Conservation (phyloP, 768 basidiomycete species). For the Pulveroboletus sp. region DNA sequence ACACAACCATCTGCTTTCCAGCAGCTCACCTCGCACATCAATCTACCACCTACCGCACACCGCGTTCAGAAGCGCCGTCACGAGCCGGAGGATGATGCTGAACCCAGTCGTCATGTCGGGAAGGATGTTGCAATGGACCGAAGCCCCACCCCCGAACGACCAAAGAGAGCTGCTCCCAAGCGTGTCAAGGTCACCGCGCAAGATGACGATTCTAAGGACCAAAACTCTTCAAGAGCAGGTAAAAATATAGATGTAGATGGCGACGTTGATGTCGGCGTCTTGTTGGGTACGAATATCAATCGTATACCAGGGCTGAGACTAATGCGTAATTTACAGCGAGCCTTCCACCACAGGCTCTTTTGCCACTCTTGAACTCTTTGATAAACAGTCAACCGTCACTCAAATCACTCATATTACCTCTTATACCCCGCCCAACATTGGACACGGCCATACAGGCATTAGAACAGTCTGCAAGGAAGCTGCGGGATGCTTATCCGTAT, state of each 20-base stretch:
- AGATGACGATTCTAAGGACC: conserved; percentile 37
- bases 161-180: conserved; percentile 68
- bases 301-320: background rate
- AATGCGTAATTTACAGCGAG: conserved; percentile 50
- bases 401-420: conserved; percentile 66
- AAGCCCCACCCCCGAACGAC: conserved; percentile 80
- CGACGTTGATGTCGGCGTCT: conserved; percentile 69
- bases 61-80: conserved; percentile 61
- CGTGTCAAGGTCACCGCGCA: conserved; percentile 40
- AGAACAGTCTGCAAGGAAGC: conserved; percentile 63
- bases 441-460: conserved; percentile 71
- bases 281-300: conserved; percentile 58
- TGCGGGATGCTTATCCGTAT: conserved; percentile 83
- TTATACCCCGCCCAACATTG: conserved; percentile 84
- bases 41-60: conserved; percentile 36
- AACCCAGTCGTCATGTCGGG: conserved; percentile 32
- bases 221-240: conserved; percentile 45
- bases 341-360: conserved; percentile 71
- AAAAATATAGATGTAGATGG: conserved; percentile 40
- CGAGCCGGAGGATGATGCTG: conserved; percentile 67
- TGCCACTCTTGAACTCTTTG: conserved; percentile 70
- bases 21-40: conserved; percentile 51
- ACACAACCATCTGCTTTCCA: conserved; percentile 48
- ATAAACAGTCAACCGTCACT: conserved; percentile 66
- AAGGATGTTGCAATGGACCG: conserved; percentile 80